Evolutionary conservation across 2,329 filamentous ascomycete species (phyloP).

Genomic region (Sporothrix pseudoabietina): DNA sequence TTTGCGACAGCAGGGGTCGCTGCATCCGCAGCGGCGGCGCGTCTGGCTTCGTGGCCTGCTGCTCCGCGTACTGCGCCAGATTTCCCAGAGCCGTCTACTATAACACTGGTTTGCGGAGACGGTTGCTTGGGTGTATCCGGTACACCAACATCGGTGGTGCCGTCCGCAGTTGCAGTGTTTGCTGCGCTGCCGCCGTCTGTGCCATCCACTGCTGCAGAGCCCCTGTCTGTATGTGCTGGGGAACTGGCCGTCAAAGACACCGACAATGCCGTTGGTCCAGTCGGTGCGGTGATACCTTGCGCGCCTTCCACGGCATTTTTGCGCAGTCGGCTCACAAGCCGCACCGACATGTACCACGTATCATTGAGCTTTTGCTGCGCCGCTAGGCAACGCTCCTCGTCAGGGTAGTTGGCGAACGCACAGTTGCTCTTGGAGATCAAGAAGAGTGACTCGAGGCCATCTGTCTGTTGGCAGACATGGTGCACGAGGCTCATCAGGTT

Average conservation of each 20-base stretch:
- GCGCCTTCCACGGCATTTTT: conserved; percentile 54
- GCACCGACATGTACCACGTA: conserved; percentile 81
- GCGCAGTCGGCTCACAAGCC: conserved; percentile 81
- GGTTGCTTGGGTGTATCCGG: not conserved
- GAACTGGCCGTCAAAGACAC: not conserved
- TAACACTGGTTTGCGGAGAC: not conserved
- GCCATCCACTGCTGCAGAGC: not conserved
- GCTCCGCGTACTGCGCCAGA: not conserved
- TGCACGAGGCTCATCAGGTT: conserved; percentile 83
- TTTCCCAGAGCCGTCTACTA: conserved; percentile 28
- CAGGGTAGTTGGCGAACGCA: conserved; percentile 92
- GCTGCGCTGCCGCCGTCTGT: not conserved
- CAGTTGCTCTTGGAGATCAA: conserved; percentile 97
- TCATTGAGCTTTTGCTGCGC: conserved; percentile 88
- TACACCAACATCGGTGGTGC: not conserved
- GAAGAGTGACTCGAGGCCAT: conserved; percentile 83
- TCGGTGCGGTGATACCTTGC: conserved; percentile 55
- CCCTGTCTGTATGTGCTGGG: not conserved
- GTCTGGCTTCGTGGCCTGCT: not conserved
- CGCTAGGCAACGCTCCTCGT: conserved; percentile 71
- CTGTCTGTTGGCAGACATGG: conserved; percentile 80
- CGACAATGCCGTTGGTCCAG: conserved; percentile 50
- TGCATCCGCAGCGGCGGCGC: not conserved
- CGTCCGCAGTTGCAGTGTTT: not conserved
- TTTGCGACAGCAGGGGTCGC: not conserved